These are phyloP conservation scores for Selaginella tamariscina DNA, from an alignment of 75 land plant species.

Conservation along the genomic window DNA sequence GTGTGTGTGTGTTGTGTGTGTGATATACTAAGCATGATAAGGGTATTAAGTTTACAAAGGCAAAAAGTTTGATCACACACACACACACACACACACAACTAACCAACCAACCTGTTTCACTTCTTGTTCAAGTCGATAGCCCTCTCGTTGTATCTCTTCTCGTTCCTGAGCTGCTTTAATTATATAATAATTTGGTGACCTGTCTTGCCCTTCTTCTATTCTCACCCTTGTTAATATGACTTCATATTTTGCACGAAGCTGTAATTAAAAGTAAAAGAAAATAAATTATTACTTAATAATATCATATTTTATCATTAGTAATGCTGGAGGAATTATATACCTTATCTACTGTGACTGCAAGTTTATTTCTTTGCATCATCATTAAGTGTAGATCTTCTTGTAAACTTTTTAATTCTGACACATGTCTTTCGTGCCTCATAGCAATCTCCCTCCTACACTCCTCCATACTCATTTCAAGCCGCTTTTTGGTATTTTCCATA, in stretches of 20 bases:
- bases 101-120: constrained; percentile 17
- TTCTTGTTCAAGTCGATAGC: constrained; percentile 20
- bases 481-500: constrained; percentile 20
- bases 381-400: constrained; percentile 26
- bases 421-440: constrained; percentile 16
- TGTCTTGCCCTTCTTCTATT: constrained; percentile 15
- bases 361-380: constrained; percentile 16
- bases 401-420: constrained; percentile 19
- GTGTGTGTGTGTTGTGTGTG: too few species aligned
- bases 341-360: constrained; percentile 21
- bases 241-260: constrained; percentile 31
- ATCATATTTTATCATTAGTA: neutral
- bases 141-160: constrained; percentile 22
- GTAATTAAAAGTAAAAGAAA: constrained; percentile 15
- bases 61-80: too few species aligned
- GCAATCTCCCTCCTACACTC: constrained; percentile 21
- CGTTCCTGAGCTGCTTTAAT: constrained; percentile 17
- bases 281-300: neutral
- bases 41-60: too few species aligned
- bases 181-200: constrained; percentile 19
- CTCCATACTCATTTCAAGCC: constrained; percentile 28
- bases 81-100: too few species aligned
- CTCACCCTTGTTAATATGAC: constrained; percentile 14
- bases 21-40: too few species aligned
- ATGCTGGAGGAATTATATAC: constrained; percentile 2